A percentile compares a stretch with the other conserved stretches of the same genome.
These are phyloP conservation scores for Teratosphaeria destructans DNA, from an alignment of 2,329 filamentous ascomycete genomes.

Conservation along the genomic window DNA sequence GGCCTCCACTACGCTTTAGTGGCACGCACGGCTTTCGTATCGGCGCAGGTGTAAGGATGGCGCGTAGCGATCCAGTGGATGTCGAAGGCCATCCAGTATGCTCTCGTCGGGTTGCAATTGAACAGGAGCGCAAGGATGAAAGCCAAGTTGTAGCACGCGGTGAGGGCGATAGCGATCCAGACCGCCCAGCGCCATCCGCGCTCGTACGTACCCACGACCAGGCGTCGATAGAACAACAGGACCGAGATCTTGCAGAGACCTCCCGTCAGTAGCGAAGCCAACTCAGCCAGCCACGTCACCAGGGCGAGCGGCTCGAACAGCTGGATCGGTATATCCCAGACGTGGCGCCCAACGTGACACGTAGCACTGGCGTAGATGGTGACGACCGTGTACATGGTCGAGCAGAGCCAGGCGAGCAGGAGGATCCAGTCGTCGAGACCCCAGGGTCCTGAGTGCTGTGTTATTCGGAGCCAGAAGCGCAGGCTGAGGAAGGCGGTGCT, in stretches of 20 bases:
- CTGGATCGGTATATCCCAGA: slow-evolving; percentile 25
- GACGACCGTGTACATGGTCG: slow-evolving; percentile 14
- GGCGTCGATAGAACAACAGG: slow-evolving; percentile 33
- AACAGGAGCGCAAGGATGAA: slow-evolving; percentile 27
- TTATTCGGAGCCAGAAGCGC: slow-evolving; percentile 21
- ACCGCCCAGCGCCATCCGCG: slow-evolving; percentile 28
- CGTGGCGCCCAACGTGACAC: slow-evolving; percentile 24
- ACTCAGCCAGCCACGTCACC: slow-evolving; percentile 25
- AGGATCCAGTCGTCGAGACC: slow-evolving; percentile 23
- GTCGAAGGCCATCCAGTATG: slow-evolving; percentile 28
- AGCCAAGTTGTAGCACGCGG: slow-evolving; percentile 28
- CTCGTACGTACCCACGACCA: slow-evolving; percentile 27
- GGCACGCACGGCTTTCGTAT: neutral
- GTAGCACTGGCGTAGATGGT: slow-evolving; percentile 13
- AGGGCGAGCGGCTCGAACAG: slow-evolving; percentile 14
- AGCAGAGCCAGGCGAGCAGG: slow-evolving; percentile 13
- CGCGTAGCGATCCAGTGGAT: neutral
- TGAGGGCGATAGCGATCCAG: slow-evolving; percentile 29
- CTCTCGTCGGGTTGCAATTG: slow-evolving; percentile 30
- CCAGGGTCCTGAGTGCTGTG: slow-evolving; percentile 17
- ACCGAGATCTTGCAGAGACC: slow-evolving; percentile 29
- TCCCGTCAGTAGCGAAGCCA: slow-evolving; percentile 19
- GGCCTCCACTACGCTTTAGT: neutral
- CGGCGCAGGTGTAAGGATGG: slow-evolving; percentile 24
- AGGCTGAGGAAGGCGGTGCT: slow-evolving; percentile 17